Base-by-base conservation (phyloP, 1,284 basidiomycete species). In the Calocybe gambosa region DNA sequence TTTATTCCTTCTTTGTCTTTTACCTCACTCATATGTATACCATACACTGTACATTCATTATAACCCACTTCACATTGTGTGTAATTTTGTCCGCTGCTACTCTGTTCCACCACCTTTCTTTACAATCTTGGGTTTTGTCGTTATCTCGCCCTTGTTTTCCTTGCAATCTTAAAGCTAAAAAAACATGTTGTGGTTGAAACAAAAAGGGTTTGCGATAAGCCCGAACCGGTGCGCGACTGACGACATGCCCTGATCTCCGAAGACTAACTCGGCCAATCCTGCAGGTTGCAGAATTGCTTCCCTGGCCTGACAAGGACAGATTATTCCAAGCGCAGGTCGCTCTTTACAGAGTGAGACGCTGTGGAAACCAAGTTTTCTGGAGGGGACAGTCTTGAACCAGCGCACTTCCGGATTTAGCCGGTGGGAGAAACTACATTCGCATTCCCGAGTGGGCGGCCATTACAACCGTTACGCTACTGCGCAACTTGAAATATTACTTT, bases 361-460 rank as follows among this genome's bases (percentile, higher is more conserved):
- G 74, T 77, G 80, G 77, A 74, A 64, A 84, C 85, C 83, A 88
- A 88, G 82, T 88, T 88, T 85, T 88, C 85, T 79, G 83, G 84
- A 88, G 86, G 85, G 83, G 81, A 79, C 79, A 74, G 82, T 75
- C 82, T 88, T 82, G 85, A 87, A 87, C 81, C 80, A 85, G 85
- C 85, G 86, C 86, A 78, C 85, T 74, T 64, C 69, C 69, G 73
- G 65, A 64, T 65, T 62, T 54, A 54, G 39, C 76, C 84, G 79
- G 77, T 86, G 81, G 68, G 54, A 66, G 55, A 59, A 73, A 78
- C 81, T 77, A n/a, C 67, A n/a, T 76, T 78, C 78, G 70, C 83
- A 88, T 87, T 82, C 85, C 85, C 78, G 70, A 58, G 21, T 23
- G 80, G 73, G 68, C 77, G 80, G 83, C 85, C 85, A 58, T 65